Percentiles rank a stretch among this genome's conserved stretches.
phyloP scores from a whole-genome alignment of 1,284 basidiomycete species.

The Paramarasmius palmivorus region DNA sequence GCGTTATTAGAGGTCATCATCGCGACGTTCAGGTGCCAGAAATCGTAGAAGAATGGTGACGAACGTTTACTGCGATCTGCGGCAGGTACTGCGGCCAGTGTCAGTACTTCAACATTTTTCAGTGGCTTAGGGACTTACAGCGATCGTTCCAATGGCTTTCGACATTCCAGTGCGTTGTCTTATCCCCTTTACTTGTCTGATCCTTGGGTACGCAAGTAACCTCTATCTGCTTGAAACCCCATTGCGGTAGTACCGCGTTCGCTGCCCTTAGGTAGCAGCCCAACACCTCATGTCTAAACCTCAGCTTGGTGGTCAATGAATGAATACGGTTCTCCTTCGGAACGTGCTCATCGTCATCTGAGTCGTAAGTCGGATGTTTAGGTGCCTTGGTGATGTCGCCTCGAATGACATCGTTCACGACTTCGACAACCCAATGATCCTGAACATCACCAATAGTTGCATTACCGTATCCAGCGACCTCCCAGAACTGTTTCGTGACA shows the following conservation, averaged over 20 bases:
- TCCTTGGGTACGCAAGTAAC: conserved; percentile 93
- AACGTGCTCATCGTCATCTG: conserved; percentile 29
- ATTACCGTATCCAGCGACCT: conserved; percentile 94
- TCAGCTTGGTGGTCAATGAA: conserved; percentile 86
- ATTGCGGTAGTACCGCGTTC: conserved; percentile 90
- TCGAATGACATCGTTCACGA: conserved; percentile 86
- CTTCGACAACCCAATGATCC: conserved; percentile 93
- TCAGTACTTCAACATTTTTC: conserved; percentile 2
- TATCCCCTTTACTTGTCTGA: conserved; percentile 62
- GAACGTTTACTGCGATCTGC: conserved; percentile 84
- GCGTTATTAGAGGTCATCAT: conserved; percentile 99
- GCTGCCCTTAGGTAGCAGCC: conserved; percentile 92
- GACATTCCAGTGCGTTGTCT: conserved; percentile 97
- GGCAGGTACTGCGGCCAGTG: conserved; percentile 62
- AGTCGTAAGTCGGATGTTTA: not conserved
- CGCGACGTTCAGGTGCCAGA: conserved; percentile 98
- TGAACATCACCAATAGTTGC: conserved; percentile 82
- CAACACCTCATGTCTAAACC: conserved; percentile 78
- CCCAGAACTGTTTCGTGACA: conserved; percentile 87
- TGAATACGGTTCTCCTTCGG: conserved; percentile 70
- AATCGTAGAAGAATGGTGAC: conserved; percentile 94
- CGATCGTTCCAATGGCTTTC: conserved; percentile 96
- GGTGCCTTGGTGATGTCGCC: conserved; percentile 38
- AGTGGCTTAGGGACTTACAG: conserved; percentile 51
- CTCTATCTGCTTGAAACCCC: conserved; percentile 99